A percentile compares a stretch with the other conserved stretches of the same genome.
phyloP scores from a whole-genome alignment of 1,139 yeast species.

The Meyerozyma elateridarum region DNA sequence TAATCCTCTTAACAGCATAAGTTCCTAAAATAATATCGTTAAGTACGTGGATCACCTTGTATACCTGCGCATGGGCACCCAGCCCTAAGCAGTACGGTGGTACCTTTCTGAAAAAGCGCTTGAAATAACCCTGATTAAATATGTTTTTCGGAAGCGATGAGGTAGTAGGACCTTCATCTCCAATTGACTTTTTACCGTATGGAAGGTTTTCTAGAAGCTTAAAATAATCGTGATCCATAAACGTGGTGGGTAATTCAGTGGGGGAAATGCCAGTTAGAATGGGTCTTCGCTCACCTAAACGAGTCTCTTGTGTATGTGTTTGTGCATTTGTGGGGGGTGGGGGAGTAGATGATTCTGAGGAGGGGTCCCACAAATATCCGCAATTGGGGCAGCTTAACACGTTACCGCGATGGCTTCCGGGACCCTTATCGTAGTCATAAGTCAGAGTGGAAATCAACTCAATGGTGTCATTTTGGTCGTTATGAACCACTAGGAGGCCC shows the following conservation, averaged over 20 bases:
- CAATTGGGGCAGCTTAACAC: conserved; percentile 37
- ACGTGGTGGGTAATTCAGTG: conserved; percentile 15
- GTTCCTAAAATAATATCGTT: conserved; percentile 69
- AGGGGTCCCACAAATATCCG: conserved; percentile 29
- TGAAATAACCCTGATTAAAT: conserved; percentile 72
- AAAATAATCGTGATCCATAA: conserved; percentile 39
- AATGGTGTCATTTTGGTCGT: conserved; percentile 36
- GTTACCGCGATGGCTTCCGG: not conserved
- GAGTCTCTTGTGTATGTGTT: not conserved
- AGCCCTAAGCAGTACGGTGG: conserved; percentile 52
- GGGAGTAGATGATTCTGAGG: not conserved
- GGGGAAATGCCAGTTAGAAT: conserved; percentile 2
- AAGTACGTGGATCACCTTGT: conserved; percentile 73
- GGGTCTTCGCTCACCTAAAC: not conserved
- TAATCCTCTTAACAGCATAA: conserved; percentile 79
- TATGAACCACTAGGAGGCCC: conserved; percentile 42
- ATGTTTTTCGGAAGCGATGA: conserved; percentile 31
- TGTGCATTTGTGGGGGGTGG: not conserved
- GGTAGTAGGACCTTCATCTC: conserved; percentile 3
- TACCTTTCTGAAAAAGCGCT: conserved; percentile 55
- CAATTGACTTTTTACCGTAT: conserved; percentile 5
- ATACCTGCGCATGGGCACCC: conserved; percentile 83
- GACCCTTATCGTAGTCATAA: conserved; percentile 1
- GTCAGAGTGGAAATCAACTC: conserved; percentile 24
- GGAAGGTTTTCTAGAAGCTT: conserved; percentile 32